Conservation (phyloP, 805 yeast species). For the Metschnikowia lunata region DNA sequence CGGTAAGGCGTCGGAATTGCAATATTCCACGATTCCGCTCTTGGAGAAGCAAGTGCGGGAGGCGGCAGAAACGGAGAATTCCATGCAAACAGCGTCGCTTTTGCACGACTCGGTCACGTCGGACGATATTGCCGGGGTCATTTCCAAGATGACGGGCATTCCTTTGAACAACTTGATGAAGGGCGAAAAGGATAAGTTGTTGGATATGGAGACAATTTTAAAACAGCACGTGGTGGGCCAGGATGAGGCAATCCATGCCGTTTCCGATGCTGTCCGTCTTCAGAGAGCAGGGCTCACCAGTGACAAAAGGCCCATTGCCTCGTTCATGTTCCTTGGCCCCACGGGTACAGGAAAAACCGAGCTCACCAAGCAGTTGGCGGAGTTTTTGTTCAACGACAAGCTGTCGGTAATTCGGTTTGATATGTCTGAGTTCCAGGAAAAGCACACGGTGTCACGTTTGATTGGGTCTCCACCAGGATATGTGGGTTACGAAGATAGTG, state of each 20-base stretch:
- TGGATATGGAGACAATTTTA: conserved; percentile 80
- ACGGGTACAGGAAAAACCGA: conserved; percentile 99
- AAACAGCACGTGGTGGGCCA: conserved; percentile 86
- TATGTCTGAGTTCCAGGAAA: conserved; percentile 97
- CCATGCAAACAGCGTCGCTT: conserved; percentile 28
- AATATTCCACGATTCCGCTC: conserved; percentile 81
- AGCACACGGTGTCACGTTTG: conserved; percentile 82
- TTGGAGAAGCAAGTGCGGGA: conserved; percentile 59
- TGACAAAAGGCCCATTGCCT: conserved; percentile 92
- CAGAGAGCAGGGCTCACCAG: conserved; percentile 96
- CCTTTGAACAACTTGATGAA: conserved; percentile 88
- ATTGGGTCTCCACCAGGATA: conserved; percentile 99
- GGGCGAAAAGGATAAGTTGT: conserved; percentile 88
- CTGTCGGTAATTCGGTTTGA: conserved; percentile 86
- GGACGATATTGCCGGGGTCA: conserved; percentile 89
- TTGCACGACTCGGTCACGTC: conserved; percentile 91
- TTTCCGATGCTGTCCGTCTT: conserved; percentile 89
- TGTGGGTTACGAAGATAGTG: conserved; percentile 93
- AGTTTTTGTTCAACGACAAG: conserved; percentile 86
- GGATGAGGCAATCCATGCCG: conserved; percentile 87
- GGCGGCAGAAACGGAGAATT: conserved; percentile 35
- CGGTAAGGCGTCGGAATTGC: conserved; percentile 82
- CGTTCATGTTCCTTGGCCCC: conserved; percentile 95
- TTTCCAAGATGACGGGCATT: conserved; percentile 92
- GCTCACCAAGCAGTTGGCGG: conserved; percentile 86